Evolutionary conservation across 2,329 filamentous ascomycete genomes (phyloP), one percentile per base, ranked within the genome.

Genomic region (Nemania sp.): DNA sequence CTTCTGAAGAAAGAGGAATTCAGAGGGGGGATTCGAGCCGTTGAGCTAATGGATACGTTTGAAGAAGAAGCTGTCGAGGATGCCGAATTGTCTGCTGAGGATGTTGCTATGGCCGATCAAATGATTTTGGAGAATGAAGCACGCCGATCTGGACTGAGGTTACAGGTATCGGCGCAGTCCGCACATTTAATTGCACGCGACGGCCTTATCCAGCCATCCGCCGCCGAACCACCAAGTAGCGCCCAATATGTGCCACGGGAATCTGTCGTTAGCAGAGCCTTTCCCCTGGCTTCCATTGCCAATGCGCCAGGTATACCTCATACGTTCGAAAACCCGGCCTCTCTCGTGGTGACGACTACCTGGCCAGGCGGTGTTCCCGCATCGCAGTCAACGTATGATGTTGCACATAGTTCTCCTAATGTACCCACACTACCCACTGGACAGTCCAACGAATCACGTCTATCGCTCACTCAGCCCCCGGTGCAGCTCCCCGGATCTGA

Each of bases 21-120:
- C 6, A 68, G 73, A 11, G 60, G 70, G 11, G 74, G 75, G 9
- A 83, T 90, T 49, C 75, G 80, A 12, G 77, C 77, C 1, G 87
- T 94, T 57, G 80, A 84, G 2, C 82, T 88, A 40, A 90, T 88
- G 0, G 89, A 94, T 66, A 88, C 88, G 0, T 91, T 92, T 65
- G 87, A 90, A 65, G 81, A 85, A 65, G 88, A 92, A 64, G 88
- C 90, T 58, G 76, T 83, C 11, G 85, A 87, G 51, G 80, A 81
- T 12, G 71, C 69, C 1, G 67, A 68, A 17, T 73, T 93, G 20
- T 87, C 86, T 0, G 77, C 79, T 0, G 85, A 89, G 53, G 89
- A 92, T 64, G 72, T 79, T 10, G 77, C 75, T 45, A 83, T 87
- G 47, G 85, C 85, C 0, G 78, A 83, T 34, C 65, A 77, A 42